These are phyloP conservation scores for Ceriops zippeliana DNA, from an alignment of 345 rosid species.

Conservation along the genomic window DNA sequence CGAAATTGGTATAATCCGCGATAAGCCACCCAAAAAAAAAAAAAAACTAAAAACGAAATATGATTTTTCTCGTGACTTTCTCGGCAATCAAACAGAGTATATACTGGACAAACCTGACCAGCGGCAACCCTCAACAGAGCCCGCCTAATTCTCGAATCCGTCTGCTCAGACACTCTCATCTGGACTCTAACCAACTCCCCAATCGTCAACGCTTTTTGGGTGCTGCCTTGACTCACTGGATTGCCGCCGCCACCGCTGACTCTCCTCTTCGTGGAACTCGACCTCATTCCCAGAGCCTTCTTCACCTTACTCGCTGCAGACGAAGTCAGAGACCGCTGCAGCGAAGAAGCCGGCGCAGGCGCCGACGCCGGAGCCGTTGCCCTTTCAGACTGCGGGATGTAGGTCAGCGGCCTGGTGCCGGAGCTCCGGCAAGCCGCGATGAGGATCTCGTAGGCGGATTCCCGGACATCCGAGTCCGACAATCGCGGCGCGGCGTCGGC, in stretches of 20 bases:
- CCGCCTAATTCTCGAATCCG: slow-evolving; percentile 30
- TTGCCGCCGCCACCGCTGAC: slow-evolving; percentile 27
- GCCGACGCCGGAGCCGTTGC: neutral
- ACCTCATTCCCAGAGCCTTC: slow-evolving; percentile 30
- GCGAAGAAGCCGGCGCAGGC: slow-evolving; percentile 4
- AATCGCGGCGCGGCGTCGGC: slow-evolving; percentile 8
- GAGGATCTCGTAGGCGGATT: slow-evolving; percentile 30
- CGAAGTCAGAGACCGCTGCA: slow-evolving; percentile 31
- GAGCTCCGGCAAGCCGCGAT: slow-evolving; percentile 30
- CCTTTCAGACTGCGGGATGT: slow-evolving; percentile 25
- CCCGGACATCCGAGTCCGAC: slow-evolving; percentile 26
- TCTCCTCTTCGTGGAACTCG: slow-evolving; percentile 22
- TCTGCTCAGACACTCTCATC: slow-evolving; percentile 33
- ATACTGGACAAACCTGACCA: slow-evolving; percentile 21
- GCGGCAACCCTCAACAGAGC: slow-evolving; percentile 32
- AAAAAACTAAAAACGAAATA: neutral
- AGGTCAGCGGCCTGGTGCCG: slow-evolving; percentile 27
- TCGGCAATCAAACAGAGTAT: slow-evolving; percentile 10
- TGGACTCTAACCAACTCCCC: slow-evolving; percentile 31
- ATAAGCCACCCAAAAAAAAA: neutral
- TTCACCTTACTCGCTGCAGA: slow-evolving; percentile 33
- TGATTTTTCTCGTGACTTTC: slow-evolving; percentile 13
- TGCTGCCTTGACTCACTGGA: slow-evolving; percentile 23
- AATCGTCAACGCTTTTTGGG: slow-evolving; percentile 49
- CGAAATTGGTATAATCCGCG: neutral